Evolutionary conservation across 129 eudicot genomes (phyloP).

Genomic region (Rutidosis leptorrhynchoides): DNA sequence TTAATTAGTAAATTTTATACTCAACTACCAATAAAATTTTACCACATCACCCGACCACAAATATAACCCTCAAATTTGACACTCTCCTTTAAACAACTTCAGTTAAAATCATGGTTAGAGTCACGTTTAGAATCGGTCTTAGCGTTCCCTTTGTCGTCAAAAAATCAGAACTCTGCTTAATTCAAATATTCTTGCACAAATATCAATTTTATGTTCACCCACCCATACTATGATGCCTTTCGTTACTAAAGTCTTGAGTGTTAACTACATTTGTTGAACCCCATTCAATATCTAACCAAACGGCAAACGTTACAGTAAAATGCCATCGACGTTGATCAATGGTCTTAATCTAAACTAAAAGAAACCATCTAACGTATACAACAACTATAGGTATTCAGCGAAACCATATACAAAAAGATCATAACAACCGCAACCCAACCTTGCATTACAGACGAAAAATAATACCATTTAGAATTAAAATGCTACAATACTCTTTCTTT

Average conservation of each 20-base stretch:
- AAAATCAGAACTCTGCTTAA: not conserved
- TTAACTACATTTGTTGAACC: too few relatives aligned
- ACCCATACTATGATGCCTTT: not conserved
- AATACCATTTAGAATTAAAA: constrained; percentile 12
- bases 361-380: not conserved
- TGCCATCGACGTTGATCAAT: constrained; percentile 1
- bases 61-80: too few relatives aligned
- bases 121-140: too few relatives aligned
- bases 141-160: not conserved
- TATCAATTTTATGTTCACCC: not conserved
- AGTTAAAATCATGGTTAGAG: too few relatives aligned
- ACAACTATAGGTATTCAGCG: not conserved
- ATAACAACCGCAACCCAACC: constrained; percentile 4
- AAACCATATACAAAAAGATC: not conserved
- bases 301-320: not conserved
- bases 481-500: constrained; percentile 9
- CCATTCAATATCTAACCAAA: too few relatives aligned
- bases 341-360: not conserved
- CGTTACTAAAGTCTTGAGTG: not conserved
- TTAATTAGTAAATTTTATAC: too few relatives aligned
- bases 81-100: too few relatives aligned
- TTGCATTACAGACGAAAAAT: not conserved
- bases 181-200: not conserved
- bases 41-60: too few relatives aligned
- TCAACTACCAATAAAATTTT: too few relatives aligned